These are phyloP conservation scores for Phialophora tarda DNA, from an alignment of 2,329 filamentous ascomycete species.

Conservation along the genomic window DNA sequence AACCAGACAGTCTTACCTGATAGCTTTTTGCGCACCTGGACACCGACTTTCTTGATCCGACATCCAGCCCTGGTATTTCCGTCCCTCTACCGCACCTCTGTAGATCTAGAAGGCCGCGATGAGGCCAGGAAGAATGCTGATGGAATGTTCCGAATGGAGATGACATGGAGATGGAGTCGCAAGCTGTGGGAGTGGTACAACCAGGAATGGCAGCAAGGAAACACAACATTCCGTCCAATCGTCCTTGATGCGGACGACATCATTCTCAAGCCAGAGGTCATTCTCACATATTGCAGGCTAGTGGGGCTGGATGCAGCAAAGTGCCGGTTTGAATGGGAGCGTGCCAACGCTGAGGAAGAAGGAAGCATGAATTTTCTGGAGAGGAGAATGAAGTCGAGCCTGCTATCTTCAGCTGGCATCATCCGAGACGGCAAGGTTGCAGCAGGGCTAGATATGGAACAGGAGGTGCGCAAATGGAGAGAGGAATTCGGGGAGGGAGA, in stretches of 20 bases:
- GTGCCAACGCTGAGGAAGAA: constrained; percentile 26
- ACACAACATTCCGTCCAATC: constrained; percentile 35
- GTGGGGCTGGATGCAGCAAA: constrained; percentile 45
- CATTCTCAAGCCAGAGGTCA: constrained; percentile 44
- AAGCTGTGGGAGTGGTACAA: constrained; percentile 47
- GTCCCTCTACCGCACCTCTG: constrained; percentile 46
- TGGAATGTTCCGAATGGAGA: constrained; percentile 36
- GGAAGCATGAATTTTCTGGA: constrained; percentile 23
- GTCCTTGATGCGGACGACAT: constrained; percentile 50
- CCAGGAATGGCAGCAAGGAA: constrained; percentile 31
- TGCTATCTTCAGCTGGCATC: constrained; percentile 45
- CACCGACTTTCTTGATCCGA: constrained; percentile 47
- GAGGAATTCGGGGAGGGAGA: constrained; percentile 44
- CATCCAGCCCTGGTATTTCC: constrained; percentile 50
- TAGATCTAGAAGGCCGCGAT: constrained; percentile 33
- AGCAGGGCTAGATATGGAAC: constrained; percentile 43
- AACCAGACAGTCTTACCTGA: constrained; percentile 48
- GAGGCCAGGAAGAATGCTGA: constrained; percentile 31
- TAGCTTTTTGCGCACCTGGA: constrained; percentile 45
- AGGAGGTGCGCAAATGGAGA: constrained; percentile 46
- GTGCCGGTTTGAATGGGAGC: constrained; percentile 45
- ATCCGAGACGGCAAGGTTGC: constrained; percentile 43
- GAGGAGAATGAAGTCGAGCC: constrained; percentile 41
- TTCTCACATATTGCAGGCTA: constrained; percentile 41
- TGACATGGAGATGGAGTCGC: constrained; percentile 44